Conservation (phyloP, 352 stramenopile species). For the Thalassiosira oceanica region DNA sequence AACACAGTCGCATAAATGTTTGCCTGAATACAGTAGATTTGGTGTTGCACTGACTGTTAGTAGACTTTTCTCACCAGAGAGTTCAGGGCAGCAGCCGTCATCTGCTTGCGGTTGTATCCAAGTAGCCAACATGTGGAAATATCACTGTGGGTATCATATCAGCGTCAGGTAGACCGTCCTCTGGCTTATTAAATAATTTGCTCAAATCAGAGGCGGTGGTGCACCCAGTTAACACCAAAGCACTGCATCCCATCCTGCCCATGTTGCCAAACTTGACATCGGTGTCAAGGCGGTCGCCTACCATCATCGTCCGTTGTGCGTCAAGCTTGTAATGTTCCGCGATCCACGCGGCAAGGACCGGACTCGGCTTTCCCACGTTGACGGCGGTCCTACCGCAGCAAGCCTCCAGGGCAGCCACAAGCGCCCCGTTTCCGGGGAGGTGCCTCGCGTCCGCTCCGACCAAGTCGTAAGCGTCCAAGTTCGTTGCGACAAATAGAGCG, state of each 20-base stretch:
- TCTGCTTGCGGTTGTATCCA: too few relatives aligned
- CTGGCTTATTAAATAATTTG: constrained; percentile 8
- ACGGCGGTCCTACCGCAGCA: constrained; percentile 55
- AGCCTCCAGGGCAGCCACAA: constrained; percentile 67
- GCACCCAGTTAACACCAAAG: constrained; percentile 79
- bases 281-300: constrained; percentile 83
- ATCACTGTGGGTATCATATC: constrained; percentile 36
- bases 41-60: too few relatives aligned
- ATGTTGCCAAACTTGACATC: constrained; percentile 80
- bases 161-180: background rate
- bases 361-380: constrained; percentile 80
- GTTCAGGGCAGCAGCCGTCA: too few relatives aligned
- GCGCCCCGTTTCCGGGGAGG: constrained; percentile 76
- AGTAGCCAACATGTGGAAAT: constrained; percentile 39
- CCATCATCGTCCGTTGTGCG: constrained; percentile 64
- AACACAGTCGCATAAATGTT: too few relatives aligned
- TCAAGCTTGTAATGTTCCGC: constrained; percentile 47
- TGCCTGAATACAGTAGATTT: too few relatives aligned
- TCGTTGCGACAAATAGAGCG: constrained; percentile 75
- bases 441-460: constrained; percentile 61
- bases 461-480: constrained; percentile 79
- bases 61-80: too few relatives aligned
- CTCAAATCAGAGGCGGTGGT: constrained; percentile 48
- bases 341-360: constrained; percentile 56
- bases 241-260: constrained; percentile 60